Evolutionary conservation across 371 early-diverging fungal genomes (phyloP), one percentile per base, ranked within the genome.

Genomic region (Apophysomyces variabilis): DNA sequence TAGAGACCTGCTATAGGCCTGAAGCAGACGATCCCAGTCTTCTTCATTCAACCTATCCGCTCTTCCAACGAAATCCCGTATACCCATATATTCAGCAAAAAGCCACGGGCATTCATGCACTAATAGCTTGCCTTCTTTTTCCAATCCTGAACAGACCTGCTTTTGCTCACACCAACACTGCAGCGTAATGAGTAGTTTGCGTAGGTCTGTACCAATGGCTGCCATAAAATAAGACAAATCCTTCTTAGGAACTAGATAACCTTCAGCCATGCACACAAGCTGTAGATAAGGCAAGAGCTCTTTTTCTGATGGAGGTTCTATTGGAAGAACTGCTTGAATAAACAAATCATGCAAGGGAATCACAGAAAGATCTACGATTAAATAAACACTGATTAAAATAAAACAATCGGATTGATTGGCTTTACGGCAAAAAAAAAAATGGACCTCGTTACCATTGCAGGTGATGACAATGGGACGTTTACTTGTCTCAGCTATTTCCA

Each of bases 381-480:
- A 12, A 26, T 26, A 26, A 26, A 26, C 32, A 26, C 32, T 26
- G 32, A 26, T 26, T 26, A 11, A 39, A 26, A 21, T 59, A 58
- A 57, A 54, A 12, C 38, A 60, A 13, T 14, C 26, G 45, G 58
- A 26, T 26, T 26, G 32, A 41, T 39, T 43, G 11, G 35, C 43
- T 13, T 16, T 18, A 47, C 1, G 47, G 3, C 43, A 43, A 43
- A 43, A 43, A 43, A 2, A 43, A 47, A 47, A 59, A 7, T 3
- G 54, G 7, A 7, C 46, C 4, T 9, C n/a, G 68, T 75, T 82
- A 88, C 91, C 88, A 70, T 90, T 90, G 74, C 93, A 92, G 0
- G 93, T 94, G 72, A 94, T 82, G 16, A 94, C 83, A 21, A 95
- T 93, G 0, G 95, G 95, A 7, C 93, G 78, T 59, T 88, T 89